These are phyloP conservation scores for Ophryocystis elektroscirrha DNA, from an alignment of 169 alveolate species.

Conservation along the genomic window DNA sequence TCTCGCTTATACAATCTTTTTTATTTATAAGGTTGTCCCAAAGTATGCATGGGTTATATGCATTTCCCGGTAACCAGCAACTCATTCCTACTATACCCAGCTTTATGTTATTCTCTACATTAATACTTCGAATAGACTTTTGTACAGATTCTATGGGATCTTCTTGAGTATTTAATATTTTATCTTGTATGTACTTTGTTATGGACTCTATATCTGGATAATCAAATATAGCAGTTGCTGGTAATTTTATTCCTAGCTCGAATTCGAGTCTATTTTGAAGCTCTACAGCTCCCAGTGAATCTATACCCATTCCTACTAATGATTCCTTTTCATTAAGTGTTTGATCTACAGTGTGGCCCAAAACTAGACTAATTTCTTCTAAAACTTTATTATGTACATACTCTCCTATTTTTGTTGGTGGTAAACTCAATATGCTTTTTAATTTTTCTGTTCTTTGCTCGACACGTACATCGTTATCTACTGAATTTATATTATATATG, in stretches of 20 bases:
- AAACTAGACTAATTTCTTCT: too few species aligned
- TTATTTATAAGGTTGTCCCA: constrained; percentile 14
- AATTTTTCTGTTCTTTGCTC: too few species aligned
- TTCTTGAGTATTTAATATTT: constrained; percentile 1
- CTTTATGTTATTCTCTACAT: constrained; percentile 4
- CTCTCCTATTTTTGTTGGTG: too few species aligned
- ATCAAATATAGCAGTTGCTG: constrained; percentile 31
- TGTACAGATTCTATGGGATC: constrained; percentile 5
- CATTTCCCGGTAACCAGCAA: constrained; percentile 27
- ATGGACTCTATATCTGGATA: constrained; percentile 31
- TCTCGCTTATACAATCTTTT: constrained; percentile 23
- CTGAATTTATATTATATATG: too few species aligned
- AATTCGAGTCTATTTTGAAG: too few species aligned
- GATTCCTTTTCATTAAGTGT: too few species aligned
- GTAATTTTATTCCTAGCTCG: constrained; percentile 15
- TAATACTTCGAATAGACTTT: not conserved
- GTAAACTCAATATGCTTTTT: too few species aligned
- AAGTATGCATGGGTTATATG: constrained; percentile 8
- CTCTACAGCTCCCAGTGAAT: too few species aligned
- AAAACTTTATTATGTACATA: too few species aligned
- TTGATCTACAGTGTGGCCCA: too few species aligned
- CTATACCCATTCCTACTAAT: too few species aligned
- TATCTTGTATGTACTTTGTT: constrained; percentile 19
- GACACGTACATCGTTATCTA: too few species aligned
- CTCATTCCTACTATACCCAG: constrained; percentile 24